phyloP scores from a whole-genome alignment of 768 basidiomycete species.

The Boletus vinaceobasis region DNA sequence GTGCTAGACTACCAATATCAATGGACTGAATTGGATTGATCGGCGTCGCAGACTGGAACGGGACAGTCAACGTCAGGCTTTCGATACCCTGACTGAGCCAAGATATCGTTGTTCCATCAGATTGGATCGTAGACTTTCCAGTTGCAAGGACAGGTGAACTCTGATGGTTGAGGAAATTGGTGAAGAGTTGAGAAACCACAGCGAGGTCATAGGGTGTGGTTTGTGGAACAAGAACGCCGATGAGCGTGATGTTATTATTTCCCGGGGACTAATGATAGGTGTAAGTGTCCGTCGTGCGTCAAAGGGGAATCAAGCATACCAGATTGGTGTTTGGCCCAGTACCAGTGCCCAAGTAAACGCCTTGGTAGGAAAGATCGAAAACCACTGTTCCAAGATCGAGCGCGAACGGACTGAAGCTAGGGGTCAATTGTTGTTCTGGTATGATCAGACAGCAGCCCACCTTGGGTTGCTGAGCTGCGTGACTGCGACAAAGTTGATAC shows the following conservation, averaged over 20 bases:
- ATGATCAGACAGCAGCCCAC: conserved; percentile 25
- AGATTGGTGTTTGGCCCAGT: conserved; percentile 49
- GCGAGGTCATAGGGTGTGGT: conserved; percentile 42
- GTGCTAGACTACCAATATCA: conserved; percentile 54
- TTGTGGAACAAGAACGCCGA: conserved; percentile 55
- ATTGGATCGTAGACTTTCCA: conserved; percentile 56
- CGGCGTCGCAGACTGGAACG: conserved; percentile 47
- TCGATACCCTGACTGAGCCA: conserved; percentile 66
- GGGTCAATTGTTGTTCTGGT: background rate
- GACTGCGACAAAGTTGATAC: conserved; percentile 60
- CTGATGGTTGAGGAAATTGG: conserved; percentile 66
- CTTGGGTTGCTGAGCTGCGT: conserved; percentile 58
- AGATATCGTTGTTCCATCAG: conserved; percentile 52
- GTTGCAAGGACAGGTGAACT: conserved; percentile 54
- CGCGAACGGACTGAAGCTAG: conserved; percentile 53
- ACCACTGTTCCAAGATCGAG: conserved; percentile 64
- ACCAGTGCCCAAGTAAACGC: conserved; percentile 54
- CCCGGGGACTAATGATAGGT: conserved; percentile 42
- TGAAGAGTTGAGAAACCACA: conserved; percentile 60
- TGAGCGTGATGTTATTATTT: conserved; percentile 55
- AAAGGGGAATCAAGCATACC: conserved; percentile 30
- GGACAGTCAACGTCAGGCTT: conserved; percentile 56
- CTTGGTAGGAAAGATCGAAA: conserved; percentile 58
- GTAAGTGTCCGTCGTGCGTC: background rate
- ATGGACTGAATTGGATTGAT: conserved; percentile 68